These are phyloP conservation scores for Cordyceps cicadae DNA, from an alignment of 2,329 filamentous ascomycete species.

Conservation along the genomic window DNA sequence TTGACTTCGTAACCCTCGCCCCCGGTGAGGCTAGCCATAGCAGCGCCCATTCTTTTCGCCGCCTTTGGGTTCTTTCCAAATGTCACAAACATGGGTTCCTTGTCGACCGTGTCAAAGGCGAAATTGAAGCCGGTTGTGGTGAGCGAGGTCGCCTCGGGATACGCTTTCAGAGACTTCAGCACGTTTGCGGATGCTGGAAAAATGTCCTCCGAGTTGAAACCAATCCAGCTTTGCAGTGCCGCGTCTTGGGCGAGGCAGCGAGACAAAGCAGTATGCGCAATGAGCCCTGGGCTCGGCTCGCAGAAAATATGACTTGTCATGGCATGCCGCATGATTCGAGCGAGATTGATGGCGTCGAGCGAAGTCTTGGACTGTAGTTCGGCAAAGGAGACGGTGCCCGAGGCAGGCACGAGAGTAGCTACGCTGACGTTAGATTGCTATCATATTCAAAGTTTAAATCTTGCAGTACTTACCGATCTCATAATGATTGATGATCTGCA, in stretches of 20 bases:
- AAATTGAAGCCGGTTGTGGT: constrained; percentile 43
- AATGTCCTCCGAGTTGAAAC: constrained; percentile 46
- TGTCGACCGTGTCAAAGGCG: constrained; percentile 40
- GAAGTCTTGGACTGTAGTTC: constrained; percentile 38
- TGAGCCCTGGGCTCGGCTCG: constrained; percentile 39
- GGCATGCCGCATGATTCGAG: constrained; percentile 44
- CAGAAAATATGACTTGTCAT: constrained; percentile 50
- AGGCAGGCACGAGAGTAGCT: constrained; percentile 44
- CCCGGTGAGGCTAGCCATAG: constrained; percentile 46
- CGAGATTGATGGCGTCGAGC: constrained; percentile 41
- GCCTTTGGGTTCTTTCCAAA: constrained; percentile 40
- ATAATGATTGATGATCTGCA: constrained; percentile 43
- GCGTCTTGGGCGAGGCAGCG: constrained; percentile 40
- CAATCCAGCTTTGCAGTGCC: constrained; percentile 44
- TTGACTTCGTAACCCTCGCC: constrained; percentile 48
- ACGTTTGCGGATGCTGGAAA: constrained; percentile 41
- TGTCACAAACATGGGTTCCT: constrained; percentile 46
- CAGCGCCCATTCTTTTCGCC: constrained; percentile 43
- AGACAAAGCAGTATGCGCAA: constrained; percentile 49
- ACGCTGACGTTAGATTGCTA: constrained; percentile 9
- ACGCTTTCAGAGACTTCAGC: constrained; percentile 32
- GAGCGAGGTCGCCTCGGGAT: constrained; percentile 41
- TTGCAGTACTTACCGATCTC: constrained; percentile 32
- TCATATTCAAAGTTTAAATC: neutral
- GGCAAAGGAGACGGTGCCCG: constrained; percentile 34